Evolutionary conservation across 2,329 filamentous ascomycete species (phyloP), one percentile per base, ranked within the genome.

Genomic region (Gyromitra esculenta): DNA sequence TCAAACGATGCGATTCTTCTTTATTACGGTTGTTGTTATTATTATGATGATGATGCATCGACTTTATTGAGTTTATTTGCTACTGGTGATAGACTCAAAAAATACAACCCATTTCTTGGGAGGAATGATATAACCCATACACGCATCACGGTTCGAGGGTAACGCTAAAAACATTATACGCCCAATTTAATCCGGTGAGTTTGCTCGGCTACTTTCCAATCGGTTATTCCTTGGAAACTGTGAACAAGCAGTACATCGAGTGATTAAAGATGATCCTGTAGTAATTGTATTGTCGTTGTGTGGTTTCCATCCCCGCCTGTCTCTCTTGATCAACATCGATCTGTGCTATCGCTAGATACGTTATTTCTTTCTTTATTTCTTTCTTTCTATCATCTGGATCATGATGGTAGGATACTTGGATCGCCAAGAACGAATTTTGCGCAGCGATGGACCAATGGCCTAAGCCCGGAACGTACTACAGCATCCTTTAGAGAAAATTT

Each of bases 171-270:
- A 31, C 25, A 31, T 31, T 31, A 31, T 4, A 31, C 2, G 25
- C 4, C 25, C 25, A 4, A 4, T 31, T 31, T 31, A 31, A 31
- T 4, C 25, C 25, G 25, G 25, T 31, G 25, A 31, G 25, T 31
- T 31, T 31, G 25, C 25, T 31, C 25, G 4, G 2, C 25, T 31
- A 31, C 25, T 31, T 31, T 52, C 48, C 13, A 21, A 52, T n/a
- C 11, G 15, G n/a, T 18, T 52, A 7, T n/a, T 31, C 25, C 25
- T 4, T 4, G 25, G 25, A 31, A 31, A 31, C 4, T 31, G 13
- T 7, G 48, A 18, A n/a, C n/a, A 7, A 52, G 41, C 15, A 62
- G 37, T 62, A 8, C 37, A 48, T n/a, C 62, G 25, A 64, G 62
- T 64, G 62, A 64, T 64, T 35, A n/a, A 6, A 2, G 15, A 18